Conservation (phyloP, 2,329 filamentous ascomycete species). For the Neodidymelliopsis sp. region DNA sequence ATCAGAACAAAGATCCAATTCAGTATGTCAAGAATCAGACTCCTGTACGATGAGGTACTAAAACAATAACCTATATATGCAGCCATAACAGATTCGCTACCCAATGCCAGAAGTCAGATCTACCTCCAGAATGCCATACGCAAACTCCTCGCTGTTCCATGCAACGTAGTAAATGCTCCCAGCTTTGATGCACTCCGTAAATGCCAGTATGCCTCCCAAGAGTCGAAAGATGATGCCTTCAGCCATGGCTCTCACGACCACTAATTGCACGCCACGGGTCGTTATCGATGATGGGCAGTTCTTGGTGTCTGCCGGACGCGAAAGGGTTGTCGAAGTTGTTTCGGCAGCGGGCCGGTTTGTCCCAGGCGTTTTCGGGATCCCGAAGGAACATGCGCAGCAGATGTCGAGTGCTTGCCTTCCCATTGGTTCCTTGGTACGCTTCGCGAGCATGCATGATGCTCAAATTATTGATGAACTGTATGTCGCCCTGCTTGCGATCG, state of each 20-base stretch:
- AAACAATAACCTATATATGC: slow-evolving; percentile 17
- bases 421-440: slow-evolving; percentile 38
- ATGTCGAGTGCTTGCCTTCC: slow-evolving; percentile 41
- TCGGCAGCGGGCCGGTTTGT: slow-evolving; percentile 37
- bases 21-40: slow-evolving; percentile 19
- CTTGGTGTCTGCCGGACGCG: slow-evolving; percentile 35
- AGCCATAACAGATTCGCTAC: slow-evolving; percentile 5
- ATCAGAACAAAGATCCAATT: slow-evolving; percentile 7
- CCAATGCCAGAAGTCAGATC: slow-evolving; percentile 2
- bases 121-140: slow-evolving; percentile 12
- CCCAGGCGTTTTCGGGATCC: slow-evolving; percentile 44
- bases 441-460: slow-evolving; percentile 48
- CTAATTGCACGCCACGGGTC: slow-evolving; percentile 50
- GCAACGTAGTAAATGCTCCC: slow-evolving; percentile 11
- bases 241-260: slow-evolving; percentile 50
- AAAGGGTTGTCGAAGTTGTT: slow-evolving; percentile 46
- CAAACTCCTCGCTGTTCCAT: slow-evolving; percentile 7
- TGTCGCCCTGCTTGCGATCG: slow-evolving; percentile 46
- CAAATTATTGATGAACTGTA: slow-evolving; percentile 49
- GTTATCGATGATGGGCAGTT: slow-evolving; percentile 43
- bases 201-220: not conserved
- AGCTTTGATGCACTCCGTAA: not conserved
- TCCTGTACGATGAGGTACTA: slow-evolving; percentile 15
- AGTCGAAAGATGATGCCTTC: slow-evolving; percentile 6
- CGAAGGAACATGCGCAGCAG: slow-evolving; percentile 50